These are phyloP conservation scores for Ogataea paradorogensis DNA, from an alignment of 805 yeast genomes.

Conservation along the genomic window DNA sequence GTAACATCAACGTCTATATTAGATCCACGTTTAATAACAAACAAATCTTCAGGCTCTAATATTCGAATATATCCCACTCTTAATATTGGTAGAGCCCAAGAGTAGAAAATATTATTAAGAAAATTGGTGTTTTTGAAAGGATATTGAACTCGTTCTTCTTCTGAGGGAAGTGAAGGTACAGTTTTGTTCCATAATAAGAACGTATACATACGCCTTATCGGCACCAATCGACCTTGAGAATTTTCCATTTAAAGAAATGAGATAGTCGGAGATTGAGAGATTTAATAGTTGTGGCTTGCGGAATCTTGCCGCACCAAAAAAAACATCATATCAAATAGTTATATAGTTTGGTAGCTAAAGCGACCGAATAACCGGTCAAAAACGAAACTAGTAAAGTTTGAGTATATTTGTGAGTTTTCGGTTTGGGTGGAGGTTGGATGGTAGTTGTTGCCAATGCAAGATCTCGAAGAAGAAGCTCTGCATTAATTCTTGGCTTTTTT, in stretches of 20 bases:
- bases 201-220: conserved; percentile 37
- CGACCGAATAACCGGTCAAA: conserved; percentile 17
- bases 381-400: conserved; percentile 13
- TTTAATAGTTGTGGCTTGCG: not conserved
- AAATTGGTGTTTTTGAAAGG: conserved; percentile 42
- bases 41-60: conserved; percentile 63
- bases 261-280: not conserved
- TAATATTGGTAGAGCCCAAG: conserved; percentile 69
- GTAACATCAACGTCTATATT: conserved; percentile 40
- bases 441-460: conserved; percentile 1
- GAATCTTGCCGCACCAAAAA: not conserved
- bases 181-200: conserved; percentile 29
- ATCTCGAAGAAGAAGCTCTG: not conserved
- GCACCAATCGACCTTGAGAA: conserved; percentile 12
- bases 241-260: conserved; percentile 1
- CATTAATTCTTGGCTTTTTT: not conserved
- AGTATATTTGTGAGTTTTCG: conserved; percentile 5
- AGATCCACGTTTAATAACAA: conserved; percentile 37
- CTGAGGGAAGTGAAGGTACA: conserved; percentile 53
- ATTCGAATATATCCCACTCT: conserved; percentile 69
- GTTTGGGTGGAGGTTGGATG: not conserved
- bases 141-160: conserved; percentile 45
- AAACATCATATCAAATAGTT: not conserved
- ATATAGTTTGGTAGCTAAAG: conserved; percentile 15
- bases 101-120: conserved; percentile 46